These are phyloP conservation scores for Mortierella sp. DNA, from an alignment of 371 early-diverging fungal species.

Conservation along the genomic window DNA sequence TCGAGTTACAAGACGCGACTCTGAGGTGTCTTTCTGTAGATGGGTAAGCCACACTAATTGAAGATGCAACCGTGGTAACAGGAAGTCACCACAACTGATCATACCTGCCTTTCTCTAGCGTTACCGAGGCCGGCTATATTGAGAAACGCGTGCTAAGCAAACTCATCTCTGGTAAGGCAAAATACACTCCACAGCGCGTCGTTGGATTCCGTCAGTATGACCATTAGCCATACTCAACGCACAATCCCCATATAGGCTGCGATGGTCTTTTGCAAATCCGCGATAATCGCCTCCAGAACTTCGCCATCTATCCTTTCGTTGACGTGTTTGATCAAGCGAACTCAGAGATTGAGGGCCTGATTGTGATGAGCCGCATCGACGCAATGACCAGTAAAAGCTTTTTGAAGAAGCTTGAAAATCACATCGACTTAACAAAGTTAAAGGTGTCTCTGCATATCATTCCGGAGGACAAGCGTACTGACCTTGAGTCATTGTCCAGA, in stretches of 20 bases:
- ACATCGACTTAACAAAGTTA: slow-evolving; percentile 8
- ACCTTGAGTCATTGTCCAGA: neutral
- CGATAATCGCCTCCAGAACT: slow-evolving; percentile 15
- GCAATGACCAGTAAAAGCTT: slow-evolving; percentile 22
- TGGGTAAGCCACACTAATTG: slow-evolving; percentile 7
- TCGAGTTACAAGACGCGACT: slow-evolving; percentile 27
- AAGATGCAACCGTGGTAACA: neutral
- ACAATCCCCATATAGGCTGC: too few relatives aligned
- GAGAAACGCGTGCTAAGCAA: slow-evolving; percentile 21
- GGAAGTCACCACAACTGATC: neutral
- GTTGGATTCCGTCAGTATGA: too few relatives aligned
- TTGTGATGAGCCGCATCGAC: slow-evolving; percentile 28
- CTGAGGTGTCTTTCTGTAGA: slow-evolving; percentile 14
- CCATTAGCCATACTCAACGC: too few relatives aligned
- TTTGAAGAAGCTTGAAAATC: slow-evolving; percentile 8
- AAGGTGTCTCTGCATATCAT: slow-evolving; percentile 2
- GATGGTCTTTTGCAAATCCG: slow-evolving; percentile 40
- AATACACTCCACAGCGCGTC: too few relatives aligned
- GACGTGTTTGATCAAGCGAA: slow-evolving; percentile 24
- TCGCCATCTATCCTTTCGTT: slow-evolving; percentile 14
- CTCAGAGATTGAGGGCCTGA: slow-evolving; percentile 16
- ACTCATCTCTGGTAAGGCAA: slow-evolving; percentile 24
- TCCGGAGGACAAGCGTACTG: slow-evolving; percentile 7
- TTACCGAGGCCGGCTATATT: slow-evolving; percentile 9
- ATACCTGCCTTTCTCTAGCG: neutral